These are phyloP conservation scores for Aspergillus pseudoglaucus DNA, from an alignment of 2,329 filamentous ascomycete genomes.

Conservation along the genomic window DNA sequence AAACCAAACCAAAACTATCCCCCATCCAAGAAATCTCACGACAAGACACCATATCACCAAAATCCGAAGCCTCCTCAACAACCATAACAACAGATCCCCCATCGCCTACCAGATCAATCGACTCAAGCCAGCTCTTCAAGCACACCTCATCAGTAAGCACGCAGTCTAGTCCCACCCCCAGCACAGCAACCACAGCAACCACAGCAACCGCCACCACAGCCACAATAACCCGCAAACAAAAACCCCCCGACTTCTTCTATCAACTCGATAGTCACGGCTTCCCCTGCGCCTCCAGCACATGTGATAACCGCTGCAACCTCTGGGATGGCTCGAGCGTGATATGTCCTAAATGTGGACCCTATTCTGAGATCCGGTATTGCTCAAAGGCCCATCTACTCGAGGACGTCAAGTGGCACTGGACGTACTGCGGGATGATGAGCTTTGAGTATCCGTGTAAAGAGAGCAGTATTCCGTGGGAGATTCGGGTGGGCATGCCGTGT, in stretches of 20 bases:
- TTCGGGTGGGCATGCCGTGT: constrained; percentile 14
- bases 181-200: not conserved
- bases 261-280: constrained; percentile 48
- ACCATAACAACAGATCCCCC: not conserved
- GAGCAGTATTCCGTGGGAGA: constrained; percentile 13
- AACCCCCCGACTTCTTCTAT: constrained; percentile 18
- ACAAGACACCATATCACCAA: not conserved
- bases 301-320: constrained; percentile 23
- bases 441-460: constrained; percentile 17
- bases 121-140: not conserved
- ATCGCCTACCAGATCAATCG: not conserved
- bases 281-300: constrained; percentile 24
- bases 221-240: constrained; percentile 3
- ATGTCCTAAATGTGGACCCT: constrained; percentile 36
- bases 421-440: constrained; percentile 12
- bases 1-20: too few relatives aligned
- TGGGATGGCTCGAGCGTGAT: constrained; percentile 27
- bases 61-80: not conserved
- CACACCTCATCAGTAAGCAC: constrained; percentile 4
- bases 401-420: constrained; percentile 33
- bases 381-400: constrained; percentile 27
- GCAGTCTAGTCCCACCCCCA: constrained; percentile 11
- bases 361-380: constrained; percentile 35
- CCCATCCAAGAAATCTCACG: not conserved
- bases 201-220: too few relatives aligned